Conservation (phyloP, 257 asterid genomes). For the Verbascum thapsus region DNA sequence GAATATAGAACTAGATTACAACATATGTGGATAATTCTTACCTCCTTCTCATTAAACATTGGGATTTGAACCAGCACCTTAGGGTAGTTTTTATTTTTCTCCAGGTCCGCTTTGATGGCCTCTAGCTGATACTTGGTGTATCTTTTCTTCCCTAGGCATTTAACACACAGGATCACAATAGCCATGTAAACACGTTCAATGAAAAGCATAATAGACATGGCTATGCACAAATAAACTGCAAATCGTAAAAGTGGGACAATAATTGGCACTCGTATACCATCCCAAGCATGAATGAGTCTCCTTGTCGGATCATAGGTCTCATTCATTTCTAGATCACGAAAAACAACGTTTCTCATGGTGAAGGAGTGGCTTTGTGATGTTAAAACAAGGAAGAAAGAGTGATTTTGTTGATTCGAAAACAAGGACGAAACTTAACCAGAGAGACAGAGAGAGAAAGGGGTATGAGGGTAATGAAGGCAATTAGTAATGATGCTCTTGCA, state of each 20-base stretch:
- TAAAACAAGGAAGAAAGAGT: conserved; percentile 18
- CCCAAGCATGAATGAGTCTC: conserved; percentile 60
- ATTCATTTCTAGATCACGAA: conserved; percentile 36
- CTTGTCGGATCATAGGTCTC: conserved; percentile 52
- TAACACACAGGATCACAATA: conserved; percentile 62
- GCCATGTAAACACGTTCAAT: conserved; percentile 88
- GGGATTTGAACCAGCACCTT: conserved; percentile 86
- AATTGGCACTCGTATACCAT: conserved; percentile 59
- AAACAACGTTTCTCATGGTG: conserved; percentile 62
- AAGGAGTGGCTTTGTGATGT: conserved; percentile 22
- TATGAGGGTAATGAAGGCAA: conserved; percentile 34
- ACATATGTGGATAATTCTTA: conserved; percentile 22
- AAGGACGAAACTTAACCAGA: conserved; percentile 3
- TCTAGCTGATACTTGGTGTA: conserved; percentile 82
- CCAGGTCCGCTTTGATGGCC: conserved; percentile 64
- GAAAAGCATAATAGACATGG: conserved; percentile 86
- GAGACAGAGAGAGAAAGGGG: background rate
- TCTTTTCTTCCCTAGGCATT: conserved; percentile 65
- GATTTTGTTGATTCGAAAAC: background rate
- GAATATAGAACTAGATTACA: conserved; percentile 10
- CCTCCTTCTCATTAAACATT: conserved; percentile 91
- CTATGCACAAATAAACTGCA: conserved; percentile 65
- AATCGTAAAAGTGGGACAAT: conserved; percentile 58
- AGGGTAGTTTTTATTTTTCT: conserved; percentile 54
- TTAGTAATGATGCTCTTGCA: conserved; percentile 25